Evolutionary conservation across 1,284 basidiomycete species (phyloP).

Genomic region (Papiliotrema laurentii): DNA sequence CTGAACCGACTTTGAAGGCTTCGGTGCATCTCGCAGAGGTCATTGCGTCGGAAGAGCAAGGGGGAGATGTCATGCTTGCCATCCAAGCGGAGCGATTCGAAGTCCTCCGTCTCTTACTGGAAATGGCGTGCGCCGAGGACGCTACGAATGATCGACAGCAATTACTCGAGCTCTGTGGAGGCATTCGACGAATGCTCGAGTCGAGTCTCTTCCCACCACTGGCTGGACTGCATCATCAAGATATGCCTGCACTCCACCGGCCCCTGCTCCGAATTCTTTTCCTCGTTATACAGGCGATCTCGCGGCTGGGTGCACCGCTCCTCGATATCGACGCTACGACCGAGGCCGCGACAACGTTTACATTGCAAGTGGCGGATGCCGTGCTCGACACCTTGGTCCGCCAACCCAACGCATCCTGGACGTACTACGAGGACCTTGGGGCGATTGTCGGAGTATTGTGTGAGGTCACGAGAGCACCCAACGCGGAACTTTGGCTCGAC

Average conservation of each 20-base stretch:
- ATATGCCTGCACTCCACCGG: constrained; percentile 70
- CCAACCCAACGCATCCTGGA: constrained; percentile 4
- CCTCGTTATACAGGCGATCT: constrained; percentile 58
- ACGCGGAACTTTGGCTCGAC: constrained; percentile 59
- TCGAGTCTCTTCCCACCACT: constrained; percentile 71
- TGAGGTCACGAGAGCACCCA: constrained; percentile 24
- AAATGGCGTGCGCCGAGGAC: constrained; percentile 60
- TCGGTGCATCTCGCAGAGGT: constrained; percentile 62
- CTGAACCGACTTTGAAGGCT: constrained; percentile 58
- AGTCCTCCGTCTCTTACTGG: constrained; percentile 68
- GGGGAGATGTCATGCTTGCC: constrained; percentile 77
- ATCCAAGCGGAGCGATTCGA: constrained; percentile 72
- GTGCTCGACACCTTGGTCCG: constrained; percentile 31
- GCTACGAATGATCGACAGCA: constrained; percentile 38
- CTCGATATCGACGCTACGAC: constrained; percentile 14
- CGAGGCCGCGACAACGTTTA: constrained; percentile 30
- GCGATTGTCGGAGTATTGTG: constrained; percentile 35
- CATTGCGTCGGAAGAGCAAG: constrained; percentile 65
- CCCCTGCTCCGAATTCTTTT: constrained; percentile 74
- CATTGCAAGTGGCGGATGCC: constrained; percentile 36
- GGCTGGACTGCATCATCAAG: constrained; percentile 64
- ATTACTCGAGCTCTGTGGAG: background rate
- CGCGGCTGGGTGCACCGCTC: background rate
- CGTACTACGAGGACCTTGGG: constrained; percentile 21
- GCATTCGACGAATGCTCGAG: constrained; percentile 55